Conservation (phyloP, 2,329 filamentous ascomycete species). For the Cladorrhinum sp. region DNA sequence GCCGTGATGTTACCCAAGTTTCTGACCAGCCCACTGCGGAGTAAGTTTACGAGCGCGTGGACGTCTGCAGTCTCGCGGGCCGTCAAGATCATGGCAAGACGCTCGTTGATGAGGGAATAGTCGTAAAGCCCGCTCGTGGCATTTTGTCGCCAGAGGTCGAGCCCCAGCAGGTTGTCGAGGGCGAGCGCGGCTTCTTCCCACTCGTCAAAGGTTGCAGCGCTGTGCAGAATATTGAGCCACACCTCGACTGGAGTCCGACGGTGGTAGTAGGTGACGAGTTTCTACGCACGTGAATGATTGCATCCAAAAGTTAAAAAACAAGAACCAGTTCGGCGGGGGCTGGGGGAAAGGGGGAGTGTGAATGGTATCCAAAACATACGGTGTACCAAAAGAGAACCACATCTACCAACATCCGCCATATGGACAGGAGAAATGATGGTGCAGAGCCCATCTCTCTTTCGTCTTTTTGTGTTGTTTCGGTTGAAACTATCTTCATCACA, state of each 20-base stretch:
- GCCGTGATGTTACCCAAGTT: conserved; percentile 91
- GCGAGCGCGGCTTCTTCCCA: conserved; percentile 83
- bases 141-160: conserved; percentile 83
- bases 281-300: conserved; percentile 59
- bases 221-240: conserved; percentile 62
- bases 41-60: conserved; percentile 70
- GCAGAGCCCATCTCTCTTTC: conserved; percentile 10
- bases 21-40: conserved; percentile 74
- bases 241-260: conserved; percentile 62
- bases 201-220: conserved; percentile 72
- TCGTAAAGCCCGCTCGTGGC: conserved; percentile 80
- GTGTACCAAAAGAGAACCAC: conserved; percentile 21
- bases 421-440: conserved; percentile 11
- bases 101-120: conserved; percentile 76
- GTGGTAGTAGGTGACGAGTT: conserved; percentile 64
- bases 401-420: conserved; percentile 19
- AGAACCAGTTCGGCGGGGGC: neutral
- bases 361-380: conserved; percentile 13
- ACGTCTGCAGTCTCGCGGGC: conserved; percentile 71
- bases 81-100: conserved; percentile 66
- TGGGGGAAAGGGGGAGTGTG: too few relatives aligned
- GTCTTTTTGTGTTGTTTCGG: neutral
- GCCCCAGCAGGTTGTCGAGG: conserved; percentile 76
- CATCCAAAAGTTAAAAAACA: neutral
- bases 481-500: neutral